phyloP scores from a whole-genome alignment of 2,329 filamentous ascomycete species.

The Colletotrichum godetiae region DNA sequence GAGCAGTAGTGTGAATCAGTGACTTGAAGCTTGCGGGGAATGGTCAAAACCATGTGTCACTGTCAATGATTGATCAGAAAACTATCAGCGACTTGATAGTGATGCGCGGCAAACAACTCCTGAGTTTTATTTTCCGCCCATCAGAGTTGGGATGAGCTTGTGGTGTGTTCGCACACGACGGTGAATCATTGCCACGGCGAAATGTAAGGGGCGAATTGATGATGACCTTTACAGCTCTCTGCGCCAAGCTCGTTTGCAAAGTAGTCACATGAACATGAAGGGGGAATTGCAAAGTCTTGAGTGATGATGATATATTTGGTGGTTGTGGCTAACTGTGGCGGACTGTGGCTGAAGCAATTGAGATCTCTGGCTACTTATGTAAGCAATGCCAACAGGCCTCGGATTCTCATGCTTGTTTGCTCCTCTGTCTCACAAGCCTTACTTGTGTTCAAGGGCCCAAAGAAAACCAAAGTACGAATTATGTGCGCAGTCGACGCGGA shows the following conservation, averaged over 20 bases:
- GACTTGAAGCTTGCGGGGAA: neutral
- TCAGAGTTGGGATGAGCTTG: neutral
- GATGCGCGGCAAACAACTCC: neutral
- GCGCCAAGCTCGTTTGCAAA: neutral
- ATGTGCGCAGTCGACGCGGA: neutral
- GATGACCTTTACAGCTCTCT: accelerated
- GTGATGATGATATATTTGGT: neutral
- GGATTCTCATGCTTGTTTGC: neutral
- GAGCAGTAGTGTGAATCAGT: neutral
- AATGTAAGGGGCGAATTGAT: neutral
- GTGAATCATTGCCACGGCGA: neutral
- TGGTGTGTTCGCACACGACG: accelerated
- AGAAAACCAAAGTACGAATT: neutral
- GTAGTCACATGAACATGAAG: neutral
- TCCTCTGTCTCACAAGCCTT: neutral
- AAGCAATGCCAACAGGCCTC: neutral
- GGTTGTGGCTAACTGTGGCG: neutral
- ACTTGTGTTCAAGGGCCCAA: neutral
- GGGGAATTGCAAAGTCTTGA: neutral
- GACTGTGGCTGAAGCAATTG: neutral
- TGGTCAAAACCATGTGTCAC: neutral
- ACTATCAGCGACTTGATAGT: neutral
- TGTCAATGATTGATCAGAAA: neutral
- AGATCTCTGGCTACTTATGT: neutral
- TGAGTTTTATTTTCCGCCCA: neutral